Evolutionary conservation across 169 alveolate species (phyloP), one percentile per base, ranked within the genome.

Genomic region (Plasmodium vinckei): DNA sequence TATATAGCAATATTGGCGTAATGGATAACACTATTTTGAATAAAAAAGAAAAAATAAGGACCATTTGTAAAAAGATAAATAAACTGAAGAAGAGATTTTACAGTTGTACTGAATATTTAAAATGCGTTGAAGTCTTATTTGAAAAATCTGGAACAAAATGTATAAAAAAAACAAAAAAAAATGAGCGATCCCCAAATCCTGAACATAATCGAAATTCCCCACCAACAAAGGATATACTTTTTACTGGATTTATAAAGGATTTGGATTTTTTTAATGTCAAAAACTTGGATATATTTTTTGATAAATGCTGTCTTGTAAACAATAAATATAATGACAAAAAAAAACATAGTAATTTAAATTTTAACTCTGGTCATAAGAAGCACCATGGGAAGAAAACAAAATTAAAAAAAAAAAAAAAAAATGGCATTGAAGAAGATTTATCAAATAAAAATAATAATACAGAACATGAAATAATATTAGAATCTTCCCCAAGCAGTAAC

Each of bases 121-220:
- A 79, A 57, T 79, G 64, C 39, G 89, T 59, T 6, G 89, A 79
- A 53, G 23, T 79, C 10, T 79, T 79, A 65, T 79, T 64, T 25
- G 56, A 79, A 42, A 51, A 47, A 21, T 75, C 89, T 21, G 89
- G 89, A 9, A 53, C 56, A n/a, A 79, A 53, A 27, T 79, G 89
- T 65, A n/a, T 19, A 27, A 39, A 56, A 10, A 63, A 75, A 67
- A 75, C 19, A 33, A 75, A 54, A 67, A 21, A 47, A 10, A 68
- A 19, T 4, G 6, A 13, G 1, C 19, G 17, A 5, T 3, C 44
- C 44, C 13, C 15, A 68, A 49, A n/a, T 9, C n/a, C 12, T 5
- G 9, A 12, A 67, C 13, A 67, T 0, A 10, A 49, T 47, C 6
- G 25, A 23, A 64, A 54, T 12, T 2, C n/a, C 15, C 2, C 46